Base-by-base conservation (phyloP, 768 basidiomycete genomes). In the Rhodotorula kratochvilovae region DNA sequence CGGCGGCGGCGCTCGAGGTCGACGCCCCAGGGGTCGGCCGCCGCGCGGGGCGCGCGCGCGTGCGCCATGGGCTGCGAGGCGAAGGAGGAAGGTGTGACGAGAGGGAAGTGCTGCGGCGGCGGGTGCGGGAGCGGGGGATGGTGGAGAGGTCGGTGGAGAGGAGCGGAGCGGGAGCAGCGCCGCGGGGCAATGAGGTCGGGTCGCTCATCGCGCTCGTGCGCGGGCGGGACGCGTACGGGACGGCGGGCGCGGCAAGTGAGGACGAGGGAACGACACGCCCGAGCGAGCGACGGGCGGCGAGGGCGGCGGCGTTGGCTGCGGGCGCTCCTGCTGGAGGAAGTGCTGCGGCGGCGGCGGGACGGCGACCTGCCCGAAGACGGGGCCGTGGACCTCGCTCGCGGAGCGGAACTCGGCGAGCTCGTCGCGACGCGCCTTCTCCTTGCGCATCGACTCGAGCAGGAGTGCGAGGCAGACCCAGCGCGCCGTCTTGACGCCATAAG, bases 381-480 rank as follows among this genome's bases (percentile, higher is more conserved):
- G 12, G 8, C 54, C 31, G 46, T 16, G 7, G 17, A 16, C n/a
- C 61, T 51, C 23, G 39, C 43, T 27, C 21, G 29, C 35, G 1
- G 19, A 12, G 8, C 13, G 45, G 25, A 19, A 6, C 23, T 19
- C 5, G n/a, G 31, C 42, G 10, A 19, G 21, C 42, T 15, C 5
- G 36, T 64, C 53, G 25, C 42, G 12, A 1, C 39, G 31, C 56
- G 58, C 29, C 42, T 36, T 50, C 45, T 33, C 48, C 42, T 13
- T 8, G 33, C 13, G 12, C 35, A 70, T 10, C 33, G 42, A 0
- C 12, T 61, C 63, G 53, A 73, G 42, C 16, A 68, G 50, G 29
- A 73, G 33, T 17, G 67, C 46, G 7, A 66, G 48, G 29, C 17
- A 46, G 29, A 66, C 25, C 68, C 68, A 70, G 23, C 68, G 33